Conservation (phyloP, 768 basidiomycete species). For the Roridomyces roridus region DNA sequence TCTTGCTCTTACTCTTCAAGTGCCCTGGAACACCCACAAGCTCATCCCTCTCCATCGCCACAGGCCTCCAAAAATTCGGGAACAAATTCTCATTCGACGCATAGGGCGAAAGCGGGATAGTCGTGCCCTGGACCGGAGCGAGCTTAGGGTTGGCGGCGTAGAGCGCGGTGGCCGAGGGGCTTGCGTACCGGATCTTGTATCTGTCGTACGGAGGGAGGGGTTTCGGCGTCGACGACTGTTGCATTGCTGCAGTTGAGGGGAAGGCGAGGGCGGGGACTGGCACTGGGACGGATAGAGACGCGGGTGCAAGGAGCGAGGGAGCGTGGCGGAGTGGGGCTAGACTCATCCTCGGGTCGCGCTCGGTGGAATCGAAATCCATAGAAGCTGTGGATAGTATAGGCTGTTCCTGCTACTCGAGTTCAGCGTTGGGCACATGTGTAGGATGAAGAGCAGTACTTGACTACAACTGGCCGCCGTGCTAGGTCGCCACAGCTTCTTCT, state of each 20-base stretch:
- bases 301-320: no score
- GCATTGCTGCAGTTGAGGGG: conserved; percentile 1
- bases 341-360: conserved; percentile 1
- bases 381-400: conserved; percentile 4
- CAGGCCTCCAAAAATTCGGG: conserved; percentile 15
- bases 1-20: no score
- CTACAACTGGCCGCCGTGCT: conserved; percentile 2
- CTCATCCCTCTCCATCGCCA: no score
- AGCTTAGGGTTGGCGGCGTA: conserved; percentile 22
- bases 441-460: not conserved
- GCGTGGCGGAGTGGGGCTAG: not conserved
- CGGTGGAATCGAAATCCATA: not conserved
- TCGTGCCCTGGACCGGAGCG: conserved; percentile 18
- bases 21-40: no score
- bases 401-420: not conserved
- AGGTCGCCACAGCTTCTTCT: conserved; percentile 16
- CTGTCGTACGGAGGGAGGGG: conserved; percentile 14
- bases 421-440: not conserved
- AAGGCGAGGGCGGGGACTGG: not conserved
- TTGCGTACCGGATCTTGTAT: conserved; percentile 27
- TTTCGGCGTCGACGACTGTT: not conserved
- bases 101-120: conserved; percentile 23
- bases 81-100: conserved; percentile 16
- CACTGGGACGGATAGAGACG: no score
- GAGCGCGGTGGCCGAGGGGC: conserved; percentile 20